Conservation (phyloP, 2,329 filamentous ascomycete genomes). For the Penicillium sp. region DNA sequence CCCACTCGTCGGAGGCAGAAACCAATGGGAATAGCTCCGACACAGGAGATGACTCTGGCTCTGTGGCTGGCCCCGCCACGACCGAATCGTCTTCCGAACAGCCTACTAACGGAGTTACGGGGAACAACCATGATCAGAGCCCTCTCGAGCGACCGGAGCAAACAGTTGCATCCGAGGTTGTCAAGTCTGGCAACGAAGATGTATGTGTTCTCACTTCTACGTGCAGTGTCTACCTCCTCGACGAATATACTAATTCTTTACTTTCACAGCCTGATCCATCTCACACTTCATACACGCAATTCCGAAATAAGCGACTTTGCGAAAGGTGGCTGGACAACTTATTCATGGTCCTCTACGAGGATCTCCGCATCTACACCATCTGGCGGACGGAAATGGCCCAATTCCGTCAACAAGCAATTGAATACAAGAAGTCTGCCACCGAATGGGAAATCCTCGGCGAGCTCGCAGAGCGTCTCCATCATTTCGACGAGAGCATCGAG, state of each 20-base stretch:
- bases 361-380: constrained; percentile 96
- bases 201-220: constrained; percentile 43
- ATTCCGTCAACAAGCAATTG: constrained; percentile 85
- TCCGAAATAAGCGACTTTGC: constrained; percentile 95
- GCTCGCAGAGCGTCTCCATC: constrained; percentile 86
- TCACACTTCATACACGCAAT: constrained; percentile 75
- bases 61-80: constrained; percentile 19
- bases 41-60: constrained; percentile 26
- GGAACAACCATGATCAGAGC: constrained; percentile 28
- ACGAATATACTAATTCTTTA: constrained; percentile 17
- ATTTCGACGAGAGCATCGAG: constrained; percentile 85
- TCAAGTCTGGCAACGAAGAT: constrained; percentile 70
- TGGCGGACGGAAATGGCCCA: constrained; percentile 98
- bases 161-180: constrained; percentile 70
- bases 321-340: constrained; percentile 97
- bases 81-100: constrained; percentile 25
- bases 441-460: constrained; percentile 98
- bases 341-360: constrained; percentile 99
- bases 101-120: constrained; percentile 32
- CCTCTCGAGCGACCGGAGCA: constrained; percentile 74
- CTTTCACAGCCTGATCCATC: constrained; percentile 55
- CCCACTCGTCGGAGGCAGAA: constrained; percentile 58
- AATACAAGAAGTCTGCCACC: constrained; percentile 94
- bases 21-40: constrained; percentile 35
- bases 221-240: background rate